Conservation (phyloP, 1,139 yeast species). For the Yamadazyma friedrichii region DNA sequence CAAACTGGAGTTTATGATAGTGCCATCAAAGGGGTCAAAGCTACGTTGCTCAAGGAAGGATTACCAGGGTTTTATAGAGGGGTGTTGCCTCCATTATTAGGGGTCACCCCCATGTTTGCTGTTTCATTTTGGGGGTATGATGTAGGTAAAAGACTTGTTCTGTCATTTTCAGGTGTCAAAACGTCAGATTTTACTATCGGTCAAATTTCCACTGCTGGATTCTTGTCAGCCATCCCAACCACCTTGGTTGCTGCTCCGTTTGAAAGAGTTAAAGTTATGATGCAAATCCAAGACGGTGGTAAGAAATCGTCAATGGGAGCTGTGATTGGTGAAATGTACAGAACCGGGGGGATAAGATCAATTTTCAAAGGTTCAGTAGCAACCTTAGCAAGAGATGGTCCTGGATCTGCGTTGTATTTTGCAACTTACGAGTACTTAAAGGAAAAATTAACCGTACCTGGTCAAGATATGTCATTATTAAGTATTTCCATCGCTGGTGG, state of each 20-base stretch:
- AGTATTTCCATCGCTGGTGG: slow-evolving; percentile 93
- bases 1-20: slow-evolving; percentile 71
- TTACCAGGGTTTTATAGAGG: slow-evolving; percentile 81
- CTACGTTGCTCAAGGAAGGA: slow-evolving; percentile 72
- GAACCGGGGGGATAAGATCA: slow-evolving; percentile 80
- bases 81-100: slow-evolving; percentile 84
- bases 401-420: slow-evolving; percentile 95
- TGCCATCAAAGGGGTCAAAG: slow-evolving; percentile 64
- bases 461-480: slow-evolving; percentile 58
- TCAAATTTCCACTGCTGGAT: slow-evolving; percentile 92
- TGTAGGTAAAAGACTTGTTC: slow-evolving; percentile 77
- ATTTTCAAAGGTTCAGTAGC: slow-evolving; percentile 90
- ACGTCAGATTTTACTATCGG: slow-evolving; percentile 53
- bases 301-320: slow-evolving; percentile 53
- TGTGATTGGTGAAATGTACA: slow-evolving; percentile 68
- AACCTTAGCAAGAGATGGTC: slow-evolving; percentile 95
- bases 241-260: slow-evolving; percentile 96
- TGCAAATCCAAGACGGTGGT: slow-evolving; percentile 72
- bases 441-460: slow-evolving; percentile 54
- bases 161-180: slow-evolving; percentile 38
- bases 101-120: slow-evolving; percentile 98
- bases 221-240: slow-evolving; percentile 90
- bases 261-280: slow-evolving; percentile 90
- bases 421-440: slow-evolving; percentile 90
- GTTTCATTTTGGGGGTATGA: slow-evolving; percentile 99